A percentile compares a stretch with the other conserved stretches of the same genome.
These are phyloP conservation scores for Hydrangea macrophylla DNA, from an alignment of 148 eudicot species.

Conservation along the genomic window DNA sequence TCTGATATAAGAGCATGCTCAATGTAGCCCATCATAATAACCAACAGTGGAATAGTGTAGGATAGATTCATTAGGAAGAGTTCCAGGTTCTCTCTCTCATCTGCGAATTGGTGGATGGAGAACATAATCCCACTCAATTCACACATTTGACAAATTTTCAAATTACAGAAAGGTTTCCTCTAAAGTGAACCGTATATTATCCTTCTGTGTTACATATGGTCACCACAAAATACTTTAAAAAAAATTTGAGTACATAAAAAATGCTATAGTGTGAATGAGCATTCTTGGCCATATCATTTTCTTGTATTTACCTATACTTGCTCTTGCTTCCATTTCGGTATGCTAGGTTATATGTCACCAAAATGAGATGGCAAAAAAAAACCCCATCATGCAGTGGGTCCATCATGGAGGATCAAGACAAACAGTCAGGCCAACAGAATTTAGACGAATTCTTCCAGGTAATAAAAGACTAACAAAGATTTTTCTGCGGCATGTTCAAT, in stretches of 20 bases:
- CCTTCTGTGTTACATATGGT: not conserved
- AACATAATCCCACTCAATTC: not conserved
- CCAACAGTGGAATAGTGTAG: not conserved
- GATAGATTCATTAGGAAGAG: not conserved
- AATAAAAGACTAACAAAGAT: not conserved
- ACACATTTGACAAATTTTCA: not conserved
- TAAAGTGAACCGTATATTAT: not conserved
- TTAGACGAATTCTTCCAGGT: too few species aligned
- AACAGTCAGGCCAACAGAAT: not conserved
- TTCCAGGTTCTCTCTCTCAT: not conserved
- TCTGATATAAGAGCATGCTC: not conserved
- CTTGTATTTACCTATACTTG: not conserved
- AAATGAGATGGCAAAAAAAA: not conserved
- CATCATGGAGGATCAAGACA: not conserved
- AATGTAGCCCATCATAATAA: slow-evolving; percentile 1
- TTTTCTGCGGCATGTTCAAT: not conserved
- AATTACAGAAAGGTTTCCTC: not conserved
- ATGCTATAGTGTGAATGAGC: not conserved
- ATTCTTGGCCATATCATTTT: not conserved
- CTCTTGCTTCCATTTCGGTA: not conserved
- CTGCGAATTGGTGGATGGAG: not conserved
- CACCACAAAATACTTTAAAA: not conserved
- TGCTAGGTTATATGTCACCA: not conserved
- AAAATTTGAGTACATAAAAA: not conserved
- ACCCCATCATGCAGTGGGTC: not conserved